phyloP scores from a whole-genome alignment of 176 grass and related monocot species.

The Oryza punctata region DNA sequence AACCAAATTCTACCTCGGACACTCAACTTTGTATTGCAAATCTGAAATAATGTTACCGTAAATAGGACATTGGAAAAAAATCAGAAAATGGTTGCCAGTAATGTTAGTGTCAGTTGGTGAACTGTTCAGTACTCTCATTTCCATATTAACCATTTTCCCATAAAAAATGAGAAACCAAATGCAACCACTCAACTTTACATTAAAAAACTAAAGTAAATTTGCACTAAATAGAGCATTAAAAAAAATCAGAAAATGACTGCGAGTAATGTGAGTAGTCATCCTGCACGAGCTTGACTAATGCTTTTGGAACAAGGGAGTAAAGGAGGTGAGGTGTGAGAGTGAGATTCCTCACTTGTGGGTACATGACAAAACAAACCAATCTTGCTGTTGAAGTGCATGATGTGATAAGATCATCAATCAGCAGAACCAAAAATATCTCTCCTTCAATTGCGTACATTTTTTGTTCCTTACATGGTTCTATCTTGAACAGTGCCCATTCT shows the following conservation, averaged over 20 bases:
- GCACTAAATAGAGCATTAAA: background rate
- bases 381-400: background rate
- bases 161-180: background rate
- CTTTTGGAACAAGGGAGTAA: background rate
- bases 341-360: background rate
- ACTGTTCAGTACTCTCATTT: background rate
- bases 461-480: background rate
- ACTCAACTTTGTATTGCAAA: too few relatives aligned
- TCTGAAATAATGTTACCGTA: too few relatives aligned
- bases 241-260: background rate
- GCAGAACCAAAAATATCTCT: background rate
- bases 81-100: background rate
- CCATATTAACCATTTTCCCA: background rate
- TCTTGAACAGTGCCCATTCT: too few relatives aligned
- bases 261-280: background rate
- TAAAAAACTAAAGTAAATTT: background rate
- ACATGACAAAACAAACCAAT: background rate
- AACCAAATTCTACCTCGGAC: too few relatives aligned
- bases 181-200: background rate
- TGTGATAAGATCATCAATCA: background rate
- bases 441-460: background rate
- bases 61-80: too few relatives aligned
- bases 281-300: slow-evolving; percentile 29
- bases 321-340: background rate
- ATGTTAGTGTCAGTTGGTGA: background rate